A percentile compares a stretch with the other conserved stretches of the same genome.
Evolutionary conservation across 106 monocot genomes (phyloP).

Genomic region (Dendrobium nobile): DNA sequence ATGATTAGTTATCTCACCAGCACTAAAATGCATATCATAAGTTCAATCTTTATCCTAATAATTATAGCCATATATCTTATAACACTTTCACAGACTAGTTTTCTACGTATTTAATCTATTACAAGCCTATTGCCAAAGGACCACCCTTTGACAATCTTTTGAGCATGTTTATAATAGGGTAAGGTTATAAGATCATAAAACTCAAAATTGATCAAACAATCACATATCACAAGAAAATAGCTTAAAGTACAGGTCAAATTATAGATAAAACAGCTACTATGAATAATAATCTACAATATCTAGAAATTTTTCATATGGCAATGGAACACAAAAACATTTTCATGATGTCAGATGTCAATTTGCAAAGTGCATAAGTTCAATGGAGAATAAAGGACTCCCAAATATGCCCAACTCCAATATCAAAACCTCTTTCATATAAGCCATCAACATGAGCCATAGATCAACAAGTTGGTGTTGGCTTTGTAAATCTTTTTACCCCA

Average conservation of each 20-base stretch:
- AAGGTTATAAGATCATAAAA: not conserved
- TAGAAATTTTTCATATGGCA: not conserved
- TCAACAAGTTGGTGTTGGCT: not conserved
- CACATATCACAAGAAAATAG: not conserved
- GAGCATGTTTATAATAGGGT: not conserved
- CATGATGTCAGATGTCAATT: not conserved
- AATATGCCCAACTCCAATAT: not conserved
- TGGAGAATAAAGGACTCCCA: no score
- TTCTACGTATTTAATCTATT: not conserved
- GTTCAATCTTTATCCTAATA: not conserved
- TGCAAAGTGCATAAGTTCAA: not conserved
- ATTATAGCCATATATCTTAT: not conserved
- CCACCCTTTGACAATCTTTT: not conserved
- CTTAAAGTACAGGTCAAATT: not conserved
- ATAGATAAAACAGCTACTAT: not conserved
- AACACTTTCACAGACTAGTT: not conserved
- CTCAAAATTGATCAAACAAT: no score
- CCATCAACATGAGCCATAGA: not conserved
- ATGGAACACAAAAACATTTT: not conserved
- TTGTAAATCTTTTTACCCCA: not conserved
- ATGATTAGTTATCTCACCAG: no score
- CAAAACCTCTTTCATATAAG: not conserved
- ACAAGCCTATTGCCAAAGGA: not conserved
- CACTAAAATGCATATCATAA: no score
- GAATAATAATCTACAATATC: not conserved